A percentile compares a stretch with the other conserved stretches of the same genome.
Conservation (phyloP, 768 basidiomycete genomes). For the Rubroboletus pulcherrimus region DNA sequence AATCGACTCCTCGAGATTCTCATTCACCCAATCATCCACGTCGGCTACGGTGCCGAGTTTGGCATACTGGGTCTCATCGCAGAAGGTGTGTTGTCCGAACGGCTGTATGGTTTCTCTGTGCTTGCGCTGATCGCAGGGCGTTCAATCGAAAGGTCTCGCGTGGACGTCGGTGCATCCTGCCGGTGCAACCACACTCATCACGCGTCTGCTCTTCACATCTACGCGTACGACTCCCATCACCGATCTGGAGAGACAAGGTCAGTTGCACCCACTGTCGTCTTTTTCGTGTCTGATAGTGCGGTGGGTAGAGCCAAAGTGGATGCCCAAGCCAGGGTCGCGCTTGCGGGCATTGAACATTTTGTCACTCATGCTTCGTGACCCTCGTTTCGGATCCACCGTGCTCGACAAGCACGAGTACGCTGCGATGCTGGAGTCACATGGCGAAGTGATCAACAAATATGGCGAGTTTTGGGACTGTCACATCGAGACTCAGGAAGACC, state of each 20-base stretch:
- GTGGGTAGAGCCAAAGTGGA: slow-evolving; percentile 20
- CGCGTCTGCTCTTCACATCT: slow-evolving; percentile 29
- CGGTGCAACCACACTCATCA: slow-evolving; percentile 34
- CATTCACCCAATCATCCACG: slow-evolving; percentile 63
- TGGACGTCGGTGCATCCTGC: slow-evolving; percentile 49
- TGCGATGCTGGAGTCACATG: slow-evolving; percentile 34
- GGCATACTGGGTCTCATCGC: slow-evolving; percentile 56
- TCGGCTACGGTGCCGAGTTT: slow-evolving; percentile 64
- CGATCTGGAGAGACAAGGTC: slow-evolving; percentile 21
- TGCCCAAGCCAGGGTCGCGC: slow-evolving; percentile 32
- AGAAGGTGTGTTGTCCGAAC: slow-evolving; percentile 43
- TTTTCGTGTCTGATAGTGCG: not conserved
- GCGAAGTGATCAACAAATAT: slow-evolving; percentile 40
- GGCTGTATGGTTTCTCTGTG: not conserved
- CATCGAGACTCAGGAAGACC: slow-evolving; percentile 32
- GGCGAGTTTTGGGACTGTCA: slow-evolving; percentile 47
- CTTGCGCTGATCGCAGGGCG: not conserved
- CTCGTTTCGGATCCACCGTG: slow-evolving; percentile 29
- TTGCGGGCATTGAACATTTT: slow-evolving; percentile 48
- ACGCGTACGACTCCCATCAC: slow-evolving; percentile 19
- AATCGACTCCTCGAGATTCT: slow-evolving; percentile 56
- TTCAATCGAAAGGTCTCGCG: slow-evolving; percentile 49
- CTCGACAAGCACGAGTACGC: slow-evolving; percentile 35
- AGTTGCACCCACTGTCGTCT: not conserved
- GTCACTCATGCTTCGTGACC: slow-evolving; percentile 51